Conservation (phyloP, 2,329 filamentous ascomycete species). For the Beauveria sp. region DNA sequence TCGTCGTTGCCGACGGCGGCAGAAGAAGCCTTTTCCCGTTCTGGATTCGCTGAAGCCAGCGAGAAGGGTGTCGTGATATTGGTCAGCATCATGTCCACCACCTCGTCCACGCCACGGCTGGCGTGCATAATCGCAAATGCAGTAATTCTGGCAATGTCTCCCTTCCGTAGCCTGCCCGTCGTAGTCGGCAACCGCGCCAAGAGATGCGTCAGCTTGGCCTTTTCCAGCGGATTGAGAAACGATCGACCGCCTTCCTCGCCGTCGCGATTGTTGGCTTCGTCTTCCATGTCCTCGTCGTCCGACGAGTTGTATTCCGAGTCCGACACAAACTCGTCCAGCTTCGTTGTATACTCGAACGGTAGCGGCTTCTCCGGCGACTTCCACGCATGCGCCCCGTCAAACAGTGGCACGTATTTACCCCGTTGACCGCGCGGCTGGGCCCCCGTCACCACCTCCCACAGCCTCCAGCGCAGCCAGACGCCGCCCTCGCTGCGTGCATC, state of each 20-base stretch:
- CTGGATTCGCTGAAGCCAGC: constrained; percentile 62
- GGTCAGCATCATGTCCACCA: constrained; percentile 78
- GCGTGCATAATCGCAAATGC: constrained; percentile 86
- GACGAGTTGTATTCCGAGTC: constrained; percentile 82
- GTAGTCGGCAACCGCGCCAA: constrained; percentile 74
- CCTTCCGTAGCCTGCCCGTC: constrained; percentile 67
- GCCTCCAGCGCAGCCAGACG: constrained; percentile 85
- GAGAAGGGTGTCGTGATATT: constrained; percentile 75
- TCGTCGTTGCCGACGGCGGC: constrained; percentile 38
- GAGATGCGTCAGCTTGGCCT: constrained; percentile 76
- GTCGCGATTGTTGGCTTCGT: constrained; percentile 41
- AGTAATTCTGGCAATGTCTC: constrained; percentile 78
- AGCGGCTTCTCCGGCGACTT: constrained; percentile 63
- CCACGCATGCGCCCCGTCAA: constrained; percentile 74
- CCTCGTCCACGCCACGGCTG: constrained; percentile 76
- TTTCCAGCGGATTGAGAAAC: constrained; percentile 75
- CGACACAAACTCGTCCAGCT: constrained; percentile 70
- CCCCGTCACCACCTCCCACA: constrained; percentile 80
- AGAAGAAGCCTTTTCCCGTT: constrained; percentile 32
- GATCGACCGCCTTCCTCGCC: constrained; percentile 41
- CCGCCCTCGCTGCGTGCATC: constrained; percentile 71
- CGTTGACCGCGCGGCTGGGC: constrained; percentile 37
- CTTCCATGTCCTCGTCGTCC: constrained; percentile 69
- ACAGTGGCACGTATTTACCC: constrained; percentile 55
- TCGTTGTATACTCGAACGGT: constrained; percentile 73